Base-by-base conservation (phyloP, 2,329 filamentous ascomycete genomes). In the Paramyrothecium roridum region DNA sequence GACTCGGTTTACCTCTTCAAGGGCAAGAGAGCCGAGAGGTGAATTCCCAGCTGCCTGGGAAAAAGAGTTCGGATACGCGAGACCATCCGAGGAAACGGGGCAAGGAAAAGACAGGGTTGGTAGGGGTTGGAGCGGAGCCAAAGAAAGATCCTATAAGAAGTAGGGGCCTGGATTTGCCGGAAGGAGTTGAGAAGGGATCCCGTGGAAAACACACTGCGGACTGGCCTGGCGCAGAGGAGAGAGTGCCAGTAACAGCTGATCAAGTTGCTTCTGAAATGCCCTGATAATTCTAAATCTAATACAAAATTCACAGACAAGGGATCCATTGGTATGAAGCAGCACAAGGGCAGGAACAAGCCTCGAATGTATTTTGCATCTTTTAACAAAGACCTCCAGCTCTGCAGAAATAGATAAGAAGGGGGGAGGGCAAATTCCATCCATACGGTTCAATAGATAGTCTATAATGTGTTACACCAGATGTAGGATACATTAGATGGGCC, bases 1-100 rank as follows among this genome's bases (percentile, higher is more conserved):
- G 76, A 43, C 37, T 43, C 37, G 37, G 37, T 43, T 43, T 43
- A 43, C 37, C 37, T 43, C 37, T 43, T 13, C 37, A 43, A 43
- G 37, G 37, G 37, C 37, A 43, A 43, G 37, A 43, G 37, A 43
- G 37, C 37, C 37, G 37, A 43, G 37, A 43, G 12, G 4, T 43
- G 37, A 43, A 43, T 43, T 43, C 37, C 37, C 37, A 43, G 37
- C 37, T 43, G 7, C 37, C 37, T 43, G 37, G 37, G 37, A 43
- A 43, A 43, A 43, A 43, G 37, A 43, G 37, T 43, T 43, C 37
- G 37, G 37, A 43, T 43, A 43, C 13, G 37, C 37, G 37, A 43
- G 37, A 43, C 37, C 37, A 43, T 43, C 37, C 37, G 37, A 43
- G 37, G 37, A 43, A 43, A 43, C 37, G 37, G 37, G 16, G 7